Percentiles rank a stretch among this genome's conserved stretches.
Evolutionary conservation across 352 stramenopile species (phyloP).

Genomic region (Plasmopara muralis): DNA sequence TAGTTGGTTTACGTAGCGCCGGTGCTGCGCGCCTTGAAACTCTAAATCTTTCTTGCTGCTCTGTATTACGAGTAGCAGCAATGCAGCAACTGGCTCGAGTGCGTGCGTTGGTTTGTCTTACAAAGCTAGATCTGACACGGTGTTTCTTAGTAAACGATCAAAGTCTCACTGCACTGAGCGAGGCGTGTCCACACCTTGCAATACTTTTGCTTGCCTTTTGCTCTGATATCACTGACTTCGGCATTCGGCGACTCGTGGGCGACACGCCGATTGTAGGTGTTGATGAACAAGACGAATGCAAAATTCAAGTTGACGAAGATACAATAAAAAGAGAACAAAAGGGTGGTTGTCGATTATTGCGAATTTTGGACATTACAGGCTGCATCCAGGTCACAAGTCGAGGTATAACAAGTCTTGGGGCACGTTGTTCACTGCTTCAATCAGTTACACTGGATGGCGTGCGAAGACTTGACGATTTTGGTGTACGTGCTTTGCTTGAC

Average conservation of each 20-base stretch:
- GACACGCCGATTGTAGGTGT: conserved; percentile 5
- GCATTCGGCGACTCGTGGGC: conserved; percentile 43
- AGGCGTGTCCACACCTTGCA: conserved; percentile 28
- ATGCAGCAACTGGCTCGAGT: conserved; percentile 39
- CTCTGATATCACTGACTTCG: conserved; percentile 42
- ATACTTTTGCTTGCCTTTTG: conserved; percentile 49
- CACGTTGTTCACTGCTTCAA: conserved; percentile 32
- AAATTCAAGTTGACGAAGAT: conserved; percentile 7
- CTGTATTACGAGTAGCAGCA: conserved; percentile 33
- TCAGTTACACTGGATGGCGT: conserved; percentile 57
- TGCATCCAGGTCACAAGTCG: conserved; percentile 61
- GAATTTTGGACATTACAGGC: conserved; percentile 48
- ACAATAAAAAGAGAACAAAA: conserved; percentile 10
- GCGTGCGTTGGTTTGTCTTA: conserved; percentile 27
- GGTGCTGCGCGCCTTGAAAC: conserved; percentile 19
- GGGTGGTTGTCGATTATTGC: conserved; percentile 38
- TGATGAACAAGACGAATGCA: conserved; percentile 3
- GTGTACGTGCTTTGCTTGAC: conserved; percentile 23
- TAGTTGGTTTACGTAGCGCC: conserved; percentile 38
- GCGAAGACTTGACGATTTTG: conserved; percentile 30
- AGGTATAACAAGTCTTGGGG: conserved; percentile 31
- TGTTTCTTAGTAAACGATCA: conserved; percentile 53
- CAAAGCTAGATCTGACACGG: conserved; percentile 44
- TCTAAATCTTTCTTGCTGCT: conserved; percentile 23
- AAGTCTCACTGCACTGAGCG: conserved; percentile 39